A percentile compares a stretch with the other conserved stretches of the same genome.
phyloP scores from a whole-genome alignment of 805 yeast genomes.

The Metschnikowia picachoensis region DNA sequence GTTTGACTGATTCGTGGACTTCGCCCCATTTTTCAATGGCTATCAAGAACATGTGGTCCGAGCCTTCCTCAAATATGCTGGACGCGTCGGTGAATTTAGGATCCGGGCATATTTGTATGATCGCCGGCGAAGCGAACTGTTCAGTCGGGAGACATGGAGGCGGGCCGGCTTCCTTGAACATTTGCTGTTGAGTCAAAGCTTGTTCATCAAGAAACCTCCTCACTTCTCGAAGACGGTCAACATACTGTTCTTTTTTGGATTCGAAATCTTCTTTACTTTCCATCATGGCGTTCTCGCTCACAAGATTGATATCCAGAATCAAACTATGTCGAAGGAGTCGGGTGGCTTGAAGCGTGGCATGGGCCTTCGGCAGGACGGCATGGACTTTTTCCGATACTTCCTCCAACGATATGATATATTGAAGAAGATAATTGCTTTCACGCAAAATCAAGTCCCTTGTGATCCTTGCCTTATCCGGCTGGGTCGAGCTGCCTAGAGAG shows the following conservation, averaged over 20 bases:
- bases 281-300: slow-evolving; percentile 27
- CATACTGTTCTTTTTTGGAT: slow-evolving; percentile 21
- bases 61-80: slow-evolving; percentile 2
- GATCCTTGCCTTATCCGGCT: slow-evolving; percentile 7
- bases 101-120: background rate
- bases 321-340: slow-evolving; percentile 25
- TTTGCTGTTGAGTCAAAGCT: slow-evolving; percentile 17
- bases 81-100: slow-evolving; percentile 10
- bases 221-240: slow-evolving; percentile 19
- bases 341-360: slow-evolving; percentile 10
- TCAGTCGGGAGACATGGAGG: background rate
- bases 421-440: slow-evolving; percentile 35
- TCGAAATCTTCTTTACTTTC: slow-evolving; percentile 26
- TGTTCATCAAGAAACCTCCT: slow-evolving; percentile 28
- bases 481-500: slow-evolving; percentile 17
- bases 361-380: slow-evolving; percentile 7
- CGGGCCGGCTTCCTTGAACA: slow-evolving; percentile 6
- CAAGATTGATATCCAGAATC: slow-evolving; percentile 29
- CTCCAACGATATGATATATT: slow-evolving; percentile 31
- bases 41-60: slow-evolving; percentile 7
- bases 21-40: slow-evolving; percentile 15
- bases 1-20: background rate
- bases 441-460: slow-evolving; percentile 31
- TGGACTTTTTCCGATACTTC: slow-evolving; percentile 22
- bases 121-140: no score